Evolutionary conservation across 331 rosid genomes (phyloP).

Genomic region (Pyracantha coccinea): DNA sequence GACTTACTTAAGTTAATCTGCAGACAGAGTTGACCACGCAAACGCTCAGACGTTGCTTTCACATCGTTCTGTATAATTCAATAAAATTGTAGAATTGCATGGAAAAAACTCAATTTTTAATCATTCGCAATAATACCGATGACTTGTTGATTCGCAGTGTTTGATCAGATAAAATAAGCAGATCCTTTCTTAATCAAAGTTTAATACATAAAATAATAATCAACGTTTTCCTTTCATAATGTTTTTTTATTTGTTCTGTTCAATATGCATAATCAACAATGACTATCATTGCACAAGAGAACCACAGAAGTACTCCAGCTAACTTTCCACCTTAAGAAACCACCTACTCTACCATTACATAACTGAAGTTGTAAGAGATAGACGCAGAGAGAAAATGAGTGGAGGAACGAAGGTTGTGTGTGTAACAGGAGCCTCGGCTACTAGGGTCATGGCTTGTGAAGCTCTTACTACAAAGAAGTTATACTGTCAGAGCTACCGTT

Average conservation of each 20-base stretch:
- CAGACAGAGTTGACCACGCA: not conserved
- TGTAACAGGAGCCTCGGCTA: constrained; percentile 24
- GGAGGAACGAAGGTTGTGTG: constrained; percentile 16
- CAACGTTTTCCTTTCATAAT: not conserved
- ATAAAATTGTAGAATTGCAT: too few species aligned
- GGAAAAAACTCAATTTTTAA: too few species aligned
- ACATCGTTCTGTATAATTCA: not conserved
- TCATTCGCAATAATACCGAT: too few species aligned
- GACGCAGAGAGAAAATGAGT: not conserved
- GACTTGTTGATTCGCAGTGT: too few species aligned
- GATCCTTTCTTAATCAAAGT: too few species aligned
- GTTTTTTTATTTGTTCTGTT: not conserved
- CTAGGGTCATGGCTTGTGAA: constrained; percentile 25
- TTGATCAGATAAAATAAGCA: too few species aligned
- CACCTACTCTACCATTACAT: not conserved
- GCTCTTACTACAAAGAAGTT: constrained; percentile 8
- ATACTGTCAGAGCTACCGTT: constrained; percentile 18
- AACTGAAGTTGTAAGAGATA: too few species aligned
- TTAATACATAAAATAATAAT: not conserved
- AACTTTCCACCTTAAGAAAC: not conserved
- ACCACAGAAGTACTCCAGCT: not conserved
- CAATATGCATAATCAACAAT: not conserved
- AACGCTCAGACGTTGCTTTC: not conserved
- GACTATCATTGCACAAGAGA: not conserved
- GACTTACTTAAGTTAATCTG: not conserved